Evolutionary conservation across 2,329 filamentous ascomycete genomes (phyloP), one percentile per base, ranked within the genome.

Genomic region (Paracorniculantispora psalliotae): DNA sequence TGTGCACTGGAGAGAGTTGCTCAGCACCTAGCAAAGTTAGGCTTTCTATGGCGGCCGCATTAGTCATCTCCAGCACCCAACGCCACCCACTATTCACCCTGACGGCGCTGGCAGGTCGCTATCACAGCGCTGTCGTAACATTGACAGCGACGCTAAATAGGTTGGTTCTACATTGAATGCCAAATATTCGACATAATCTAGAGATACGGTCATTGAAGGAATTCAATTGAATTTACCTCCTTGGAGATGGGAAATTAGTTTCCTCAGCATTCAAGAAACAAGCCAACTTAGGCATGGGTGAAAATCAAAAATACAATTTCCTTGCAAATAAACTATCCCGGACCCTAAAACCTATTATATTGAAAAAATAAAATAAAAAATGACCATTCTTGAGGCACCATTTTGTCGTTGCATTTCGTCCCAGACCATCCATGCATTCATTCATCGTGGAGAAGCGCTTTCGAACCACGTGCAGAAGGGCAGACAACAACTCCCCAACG

Each of bases 391-490:
- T 10, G 53, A 46, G 53, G 51, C 56, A 56, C 51, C 58, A 51
- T 49, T 25, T 25, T 47, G 47, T 47, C 30, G 23, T 39, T 43
- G 63, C 62, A 63, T 65, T 56, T 59, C 60, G 49, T 65, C 62
- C 65, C 64, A 62, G 64, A 52, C 65, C 60, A 66, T 63, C 64
- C 72, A 71, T 58, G 50, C 43, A 59, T 41, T 71, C 70, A 68
- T 71, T 65, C 62, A 61, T 62, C 71, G 73, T 75, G 72, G 73
- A 74, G 73, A 77, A 76, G 73, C 73, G 69, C 74, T 79, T 80
- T 80, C 78, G 71, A 75, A 74, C 77, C 77, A 77, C 77, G 73
- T 72, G 74, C 72, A 73, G 71, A 72, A 72, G 72, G 69, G 69
- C 67, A 73, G 65, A 64, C 59, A 62, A 65, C 66, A 67, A 71